Evolutionary conservation across 2,329 filamentous ascomycete species (phyloP), one percentile per base, ranked within the genome.

Genomic region (Pseudogymnoascus sp.): DNA sequence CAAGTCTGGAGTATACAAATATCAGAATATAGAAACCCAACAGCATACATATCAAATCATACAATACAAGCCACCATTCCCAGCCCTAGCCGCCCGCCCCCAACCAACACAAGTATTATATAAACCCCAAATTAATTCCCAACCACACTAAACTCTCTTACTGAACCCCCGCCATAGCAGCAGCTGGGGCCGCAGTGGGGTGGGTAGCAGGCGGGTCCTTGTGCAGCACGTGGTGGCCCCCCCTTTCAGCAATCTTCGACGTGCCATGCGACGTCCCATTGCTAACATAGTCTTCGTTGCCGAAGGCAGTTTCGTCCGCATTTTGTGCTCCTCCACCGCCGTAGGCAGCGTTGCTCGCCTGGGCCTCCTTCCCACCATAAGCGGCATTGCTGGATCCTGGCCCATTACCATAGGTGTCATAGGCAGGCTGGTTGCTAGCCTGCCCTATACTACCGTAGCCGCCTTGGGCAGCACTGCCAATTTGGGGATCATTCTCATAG

Each of bases 141-240:
- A 28, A n/a, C 41, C 23, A 28, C 10, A 21, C 12, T 23, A 48
- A 18, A 26, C 9, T 18, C 26, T n/a, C 26, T 7, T 52, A 52
- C 45, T 52, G 18, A 30, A 37, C 23, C 57, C 45, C 45, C 23
- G 26, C 41, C 21, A 30, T 10, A 38, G 37, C 33, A 9, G 65
- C 45, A 37, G 65, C 65, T 10, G 65, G 64, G 56, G 37, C 33
- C 7, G 65, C 45, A 37, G 65, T 64, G 10, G 65, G 64, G 56
- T 67, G 65, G 8, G 19, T 52, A 41, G 64, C 59, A 21, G 67
- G 67, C 57, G 66, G 65, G 18, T 65, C 67, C 38, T 68, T 68
- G 33, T 67, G 66, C 10, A 68, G 55, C 58, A 61, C 61, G 38
- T 65, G 65, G 1, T 62, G 57, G 6, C 63, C 66, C 57, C 61